A percentile compares a stretch with the other conserved stretches of the same genome.
phyloP scores from a whole-genome alignment of 441 rosid species.

The Bruguiera hainesii region DNA sequence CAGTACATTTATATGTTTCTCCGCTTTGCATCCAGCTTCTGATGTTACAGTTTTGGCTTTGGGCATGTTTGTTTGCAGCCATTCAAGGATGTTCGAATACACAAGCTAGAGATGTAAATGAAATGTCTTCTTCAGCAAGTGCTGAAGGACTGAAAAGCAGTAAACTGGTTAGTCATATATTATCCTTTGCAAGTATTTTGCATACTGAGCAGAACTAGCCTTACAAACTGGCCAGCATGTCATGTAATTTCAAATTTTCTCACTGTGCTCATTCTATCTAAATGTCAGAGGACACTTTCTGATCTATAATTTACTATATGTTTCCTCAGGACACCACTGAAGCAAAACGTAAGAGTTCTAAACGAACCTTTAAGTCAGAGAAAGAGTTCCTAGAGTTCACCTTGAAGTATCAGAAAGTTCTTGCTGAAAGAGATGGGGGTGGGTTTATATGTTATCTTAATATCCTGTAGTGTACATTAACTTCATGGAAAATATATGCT shows the following conservation, averaged over 20 bases:
- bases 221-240: background rate
- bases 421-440: constrained; percentile 86
- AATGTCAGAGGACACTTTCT: background rate
- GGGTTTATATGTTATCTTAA: constrained; percentile 21
- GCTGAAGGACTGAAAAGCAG: constrained; percentile 42
- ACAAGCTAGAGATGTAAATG: constrained; percentile 38
- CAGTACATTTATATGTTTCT: background rate
- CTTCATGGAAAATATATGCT: constrained; percentile 6
- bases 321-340: constrained; percentile 56
- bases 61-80: constrained; percentile 30
- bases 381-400: constrained; percentile 80
- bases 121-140: constrained; percentile 41
- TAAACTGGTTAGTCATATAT: constrained; percentile 46
- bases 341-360: constrained; percentile 58
- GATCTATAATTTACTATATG: constrained; percentile 17
- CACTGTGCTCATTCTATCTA: background rate
- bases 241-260: background rate
- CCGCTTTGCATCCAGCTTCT: constrained; percentile 10
- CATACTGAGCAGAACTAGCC: background rate
- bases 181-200: background rate
- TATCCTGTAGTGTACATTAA: background rate
- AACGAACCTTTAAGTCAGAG: constrained; percentile 64
- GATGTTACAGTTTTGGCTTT: constrained; percentile 8
- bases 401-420: constrained; percentile 82
- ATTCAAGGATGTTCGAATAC: constrained; percentile 33